These are phyloP conservation scores for Coffea humblotiana DNA, from an alignment of 305 asterid genomes.

Conservation along the genomic window DNA sequence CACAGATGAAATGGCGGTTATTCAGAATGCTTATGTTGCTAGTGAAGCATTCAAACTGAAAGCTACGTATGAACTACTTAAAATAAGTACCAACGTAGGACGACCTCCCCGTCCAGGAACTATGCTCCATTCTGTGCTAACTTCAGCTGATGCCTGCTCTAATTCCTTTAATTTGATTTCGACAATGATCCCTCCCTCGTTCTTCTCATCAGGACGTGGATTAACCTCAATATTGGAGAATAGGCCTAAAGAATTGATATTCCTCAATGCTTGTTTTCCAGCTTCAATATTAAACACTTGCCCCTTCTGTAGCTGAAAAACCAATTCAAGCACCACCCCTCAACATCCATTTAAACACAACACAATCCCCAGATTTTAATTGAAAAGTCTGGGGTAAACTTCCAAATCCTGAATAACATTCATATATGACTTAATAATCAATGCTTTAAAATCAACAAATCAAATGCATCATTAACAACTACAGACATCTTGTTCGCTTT, in stretches of 20 bases:
- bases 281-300: constrained; percentile 89
- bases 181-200: constrained; percentile 96
- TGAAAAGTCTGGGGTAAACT: neutral
- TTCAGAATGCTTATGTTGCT: constrained; percentile 1
- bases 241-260: constrained; percentile 75
- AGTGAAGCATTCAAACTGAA: constrained; percentile 5
- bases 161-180: constrained; percentile 93
- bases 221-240: constrained; percentile 97
- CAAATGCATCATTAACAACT: neutral
- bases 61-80: neutral
- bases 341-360: neutral
- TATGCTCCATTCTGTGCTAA: constrained; percentile 96
- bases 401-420: neutral
- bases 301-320: constrained; percentile 79
- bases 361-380: neutral
- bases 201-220: constrained; percentile 97
- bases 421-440: no score
- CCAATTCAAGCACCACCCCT: constrained; percentile 18
- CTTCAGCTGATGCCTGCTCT: constrained; percentile 98
- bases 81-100: constrained; percentile 70
- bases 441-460: neutral
- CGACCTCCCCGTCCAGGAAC: constrained; percentile 99
- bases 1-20: constrained; percentile 25
- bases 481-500: neutral
- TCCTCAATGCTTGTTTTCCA: constrained; percentile 93